These are phyloP conservation scores for Magnaporthales sp. DNA, from an alignment of 2,329 filamentous ascomycete species.

Conservation along the genomic window DNA sequence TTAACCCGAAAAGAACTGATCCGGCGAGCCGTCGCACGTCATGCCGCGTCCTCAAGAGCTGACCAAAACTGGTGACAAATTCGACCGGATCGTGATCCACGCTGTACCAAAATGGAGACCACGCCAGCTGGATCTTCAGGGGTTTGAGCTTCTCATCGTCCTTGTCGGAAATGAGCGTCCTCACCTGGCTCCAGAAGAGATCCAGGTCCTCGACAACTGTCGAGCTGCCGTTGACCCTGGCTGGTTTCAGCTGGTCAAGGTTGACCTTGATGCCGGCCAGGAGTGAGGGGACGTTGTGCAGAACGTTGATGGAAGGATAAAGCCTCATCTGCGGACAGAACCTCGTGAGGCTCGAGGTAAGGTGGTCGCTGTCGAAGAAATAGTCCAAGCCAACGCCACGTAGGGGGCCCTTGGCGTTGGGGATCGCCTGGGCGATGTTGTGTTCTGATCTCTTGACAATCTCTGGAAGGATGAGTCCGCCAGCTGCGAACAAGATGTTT, in stretches of 20 bases:
- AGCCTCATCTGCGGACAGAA: slow-evolving; percentile 28
- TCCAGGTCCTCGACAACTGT: slow-evolving; percentile 16
- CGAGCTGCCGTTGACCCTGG: slow-evolving; percentile 13
- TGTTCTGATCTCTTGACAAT: slow-evolving; percentile 22
- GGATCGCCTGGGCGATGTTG: slow-evolving; percentile 17
- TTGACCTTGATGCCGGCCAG: slow-evolving; percentile 15
- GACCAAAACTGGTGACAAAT: slow-evolving; percentile 27
- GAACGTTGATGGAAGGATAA: slow-evolving; percentile 23
- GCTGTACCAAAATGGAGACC: slow-evolving; percentile 21
- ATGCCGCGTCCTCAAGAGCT: slow-evolving; percentile 24
- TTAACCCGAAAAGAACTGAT: slow-evolving; percentile 23
- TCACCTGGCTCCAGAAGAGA: slow-evolving; percentile 7
- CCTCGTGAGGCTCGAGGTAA: slow-evolving; percentile 17
- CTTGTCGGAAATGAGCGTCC: slow-evolving; percentile 15
- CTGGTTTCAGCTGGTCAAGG: slow-evolving; percentile 13
- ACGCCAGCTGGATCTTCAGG: slow-evolving; percentile 19
- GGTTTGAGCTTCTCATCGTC: slow-evolving; percentile 18
- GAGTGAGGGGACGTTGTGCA: slow-evolving; percentile 22
- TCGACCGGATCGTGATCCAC: slow-evolving; percentile 18
- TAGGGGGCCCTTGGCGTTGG: slow-evolving; percentile 16
- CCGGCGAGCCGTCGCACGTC: slow-evolving; percentile 25
- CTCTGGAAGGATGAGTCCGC: slow-evolving; percentile 27
- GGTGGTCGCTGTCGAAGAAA: slow-evolving; percentile 24
- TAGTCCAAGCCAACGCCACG: slow-evolving; percentile 21
- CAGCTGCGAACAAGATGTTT: slow-evolving; percentile 12